These are phyloP conservation scores for Podospora sp. DNA, from an alignment of 495 filamentous ascomycete genomes.

Conservation along the genomic window DNA sequence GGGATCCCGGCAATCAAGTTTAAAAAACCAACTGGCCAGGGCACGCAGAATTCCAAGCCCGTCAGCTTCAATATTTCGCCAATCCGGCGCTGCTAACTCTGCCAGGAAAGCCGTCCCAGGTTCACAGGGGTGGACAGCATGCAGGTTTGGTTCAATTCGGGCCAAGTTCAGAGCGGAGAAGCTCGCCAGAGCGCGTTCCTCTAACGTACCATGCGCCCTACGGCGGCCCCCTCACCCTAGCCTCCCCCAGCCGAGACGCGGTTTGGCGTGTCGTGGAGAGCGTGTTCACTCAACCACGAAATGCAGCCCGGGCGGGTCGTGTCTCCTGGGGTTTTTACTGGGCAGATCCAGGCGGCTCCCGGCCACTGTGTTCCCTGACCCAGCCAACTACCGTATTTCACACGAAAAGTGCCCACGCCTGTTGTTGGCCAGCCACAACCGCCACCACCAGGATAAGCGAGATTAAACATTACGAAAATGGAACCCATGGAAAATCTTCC, in stretches of 20 bases:
- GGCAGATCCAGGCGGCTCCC: conserved; percentile 11
- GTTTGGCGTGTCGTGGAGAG: conserved; percentile 5
- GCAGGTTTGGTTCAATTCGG: background rate
- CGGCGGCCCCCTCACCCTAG: background rate
- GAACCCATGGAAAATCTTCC: too few relatives aligned
- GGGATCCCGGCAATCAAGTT: background rate
- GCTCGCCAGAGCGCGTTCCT: conserved; percentile 7
- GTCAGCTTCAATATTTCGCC: background rate
- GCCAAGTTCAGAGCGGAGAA: background rate
- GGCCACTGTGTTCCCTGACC: too few relatives aligned
- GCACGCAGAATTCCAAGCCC: background rate
- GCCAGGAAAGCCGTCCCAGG: background rate
- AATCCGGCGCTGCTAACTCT: background rate
- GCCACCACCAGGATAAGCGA: too few relatives aligned
- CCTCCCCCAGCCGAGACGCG: conserved; percentile 1
- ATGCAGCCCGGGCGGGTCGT: conserved; percentile 1
- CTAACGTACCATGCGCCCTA: background rate
- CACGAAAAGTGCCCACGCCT: too few relatives aligned
- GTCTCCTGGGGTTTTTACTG: conserved; percentile 16
- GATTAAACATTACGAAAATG: too few relatives aligned
- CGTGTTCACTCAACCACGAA: conserved; percentile 7
- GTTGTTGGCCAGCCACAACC: too few relatives aligned
- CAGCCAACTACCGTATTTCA: too few relatives aligned
- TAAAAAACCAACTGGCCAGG: background rate
- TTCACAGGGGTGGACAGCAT: background rate